Evolutionary conservation across 2,329 filamentous ascomycete genomes (phyloP), one percentile per base, ranked within the genome.

Genomic region (Aureobasidium subglaciale): DNA sequence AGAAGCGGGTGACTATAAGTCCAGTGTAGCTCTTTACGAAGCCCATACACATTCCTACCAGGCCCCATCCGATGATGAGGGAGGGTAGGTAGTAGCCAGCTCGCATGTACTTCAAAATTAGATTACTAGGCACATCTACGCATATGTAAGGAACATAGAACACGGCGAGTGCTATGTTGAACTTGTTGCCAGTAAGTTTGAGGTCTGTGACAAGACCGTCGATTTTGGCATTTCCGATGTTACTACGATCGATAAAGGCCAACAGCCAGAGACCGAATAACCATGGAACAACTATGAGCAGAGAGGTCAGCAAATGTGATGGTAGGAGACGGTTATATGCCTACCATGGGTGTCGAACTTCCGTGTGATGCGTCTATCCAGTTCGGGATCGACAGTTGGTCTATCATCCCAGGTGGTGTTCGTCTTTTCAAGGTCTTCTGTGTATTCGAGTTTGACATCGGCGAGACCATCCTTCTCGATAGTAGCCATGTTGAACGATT

Each of bases 241-340:
- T 71, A 55, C 62, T 64, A 22, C 73, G 64, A 60, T 76, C 74
- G 56, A 77, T 75, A 65, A 76, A 76, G 7, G 73, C 71, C n/a
- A 76, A 66, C 4, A 76, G 68, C 71, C 72, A 76, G 13, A 77
- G 66, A 9, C 67, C 64, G 43, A 76, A 76, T 5, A 76, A 66
- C 72, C 72, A 75, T 4, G 73, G 73, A 10, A 77, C 61, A 27
- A 76, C 37, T 42, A n/a, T n/a, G n/a, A n/a, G 20, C 5, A 15
- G 9, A 20, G 15, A 15, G 8, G 13, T 52, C 8, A 52, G 27
- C 15, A 16, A 10, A 22, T 11, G 10, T 7, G 13, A 7, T 9
- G 6, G 15, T 27, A 24, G 5, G 10, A 37, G 20, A 5, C 15
- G 10, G 7, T 2, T 3, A 30, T 15, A 22, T 52, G 18, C 48